Conservation (phyloP, 768 basidiomycete genomes). For the Kwoniella europaea region DNA sequence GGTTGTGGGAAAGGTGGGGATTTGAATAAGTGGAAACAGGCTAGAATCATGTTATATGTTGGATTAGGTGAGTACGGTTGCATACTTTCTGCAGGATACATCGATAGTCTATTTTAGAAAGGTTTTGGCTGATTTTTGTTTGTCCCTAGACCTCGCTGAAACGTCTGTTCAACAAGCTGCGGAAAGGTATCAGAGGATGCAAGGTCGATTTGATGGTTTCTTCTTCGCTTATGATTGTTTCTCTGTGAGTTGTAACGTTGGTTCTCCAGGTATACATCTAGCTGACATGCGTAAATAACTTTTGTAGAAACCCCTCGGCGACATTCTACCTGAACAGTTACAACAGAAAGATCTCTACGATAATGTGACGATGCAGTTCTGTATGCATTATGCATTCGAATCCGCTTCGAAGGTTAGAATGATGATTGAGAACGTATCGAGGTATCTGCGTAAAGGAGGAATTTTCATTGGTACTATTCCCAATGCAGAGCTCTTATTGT, state of each 20-base stretch:
- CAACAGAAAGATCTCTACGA: constrained; percentile 75
- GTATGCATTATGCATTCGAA: constrained; percentile 99
- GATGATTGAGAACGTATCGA: constrained; percentile 89
- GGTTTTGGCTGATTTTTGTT: background rate
- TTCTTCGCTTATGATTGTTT: constrained; percentile 93
- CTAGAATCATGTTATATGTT: constrained; percentile 75
- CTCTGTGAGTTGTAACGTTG: constrained; percentile 58
- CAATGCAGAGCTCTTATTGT: constrained; percentile 83
- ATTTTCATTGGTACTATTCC: constrained; percentile 97
- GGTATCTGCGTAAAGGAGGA: constrained; percentile 79
- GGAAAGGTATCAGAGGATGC: constrained; percentile 66
- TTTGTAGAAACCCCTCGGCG: constrained; percentile 66
- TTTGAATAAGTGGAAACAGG: constrained; percentile 91
- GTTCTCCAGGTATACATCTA: constrained; percentile 6
- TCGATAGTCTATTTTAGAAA: background rate
- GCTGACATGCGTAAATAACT: background rate
- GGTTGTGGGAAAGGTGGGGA: constrained; percentile 99
- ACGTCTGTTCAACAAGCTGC: constrained; percentile 89
- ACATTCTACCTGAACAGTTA: constrained; percentile 68
- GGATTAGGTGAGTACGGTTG: constrained; percentile 70
- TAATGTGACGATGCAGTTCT: constrained; percentile 98
- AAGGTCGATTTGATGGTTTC: constrained; percentile 71
- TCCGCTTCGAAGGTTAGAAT: constrained; percentile 79
- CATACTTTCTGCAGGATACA: background rate
- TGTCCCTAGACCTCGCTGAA: constrained; percentile 76